Base-by-base conservation (phyloP, 2,329 filamentous ascomycete genomes). In the Pseudopithomyces maydicus region DNA sequence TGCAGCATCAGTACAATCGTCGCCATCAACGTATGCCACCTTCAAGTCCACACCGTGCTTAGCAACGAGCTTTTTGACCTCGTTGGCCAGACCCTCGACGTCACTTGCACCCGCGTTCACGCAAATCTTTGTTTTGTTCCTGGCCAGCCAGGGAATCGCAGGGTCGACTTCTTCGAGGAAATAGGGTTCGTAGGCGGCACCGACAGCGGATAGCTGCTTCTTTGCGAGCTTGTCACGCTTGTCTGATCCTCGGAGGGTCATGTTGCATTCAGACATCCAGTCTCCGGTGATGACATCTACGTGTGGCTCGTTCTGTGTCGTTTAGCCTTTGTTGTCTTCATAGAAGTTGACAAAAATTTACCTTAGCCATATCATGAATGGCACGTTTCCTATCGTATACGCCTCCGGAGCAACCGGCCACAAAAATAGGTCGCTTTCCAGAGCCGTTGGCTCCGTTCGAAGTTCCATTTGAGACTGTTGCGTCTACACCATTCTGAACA, bases 1-100 rank as follows among this genome's bases (percentile, higher is more conserved):
- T 2, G 54, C 57, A 3, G 62, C 64, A 58, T 66, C 64, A 7
- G 76, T 70, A 2, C 82, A 59, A 59, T 82, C 74, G 54, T 82
- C 79, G 0, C 80, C 80, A 4, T 69, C 67, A 2, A 81, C 72
- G 39, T 76, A 80, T 0, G 75, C 78, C n/a, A 82, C 73, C 32
- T 71, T 73, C 6, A 82, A 57, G 8, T 63, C 59, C 14, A 67
- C 59, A 22, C 59, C 59, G 29, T 67, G 61, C 38, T 64, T 64
- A 12, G 29, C 45, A 11, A 65, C 54, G 47, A 67, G 43, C 49
- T 56, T 58, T 44, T 58, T 61, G 1, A 67, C 63, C 11, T 57
- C 57, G 15, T 63, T 42, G n/a, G 56, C 57, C 1, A 67, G 58
- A 5, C 59, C 59, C 38, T 64, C 49, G 10, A 64, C 61, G 53